Base-by-base conservation (phyloP, 768 basidiomycete species). In the Butyriboletus loyo region DNA sequence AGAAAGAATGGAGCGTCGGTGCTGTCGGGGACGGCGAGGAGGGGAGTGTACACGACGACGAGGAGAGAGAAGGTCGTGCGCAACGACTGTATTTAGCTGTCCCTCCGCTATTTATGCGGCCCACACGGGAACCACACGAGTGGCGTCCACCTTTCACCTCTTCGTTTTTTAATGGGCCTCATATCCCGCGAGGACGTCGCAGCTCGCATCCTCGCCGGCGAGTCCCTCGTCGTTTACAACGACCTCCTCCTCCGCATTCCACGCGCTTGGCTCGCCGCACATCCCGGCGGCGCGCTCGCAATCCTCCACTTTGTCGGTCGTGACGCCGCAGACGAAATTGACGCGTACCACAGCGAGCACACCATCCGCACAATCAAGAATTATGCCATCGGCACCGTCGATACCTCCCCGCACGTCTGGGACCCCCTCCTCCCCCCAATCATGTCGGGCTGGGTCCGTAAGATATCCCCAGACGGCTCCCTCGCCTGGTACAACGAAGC, bases 271-370 rank as follows among this genome's bases (percentile, higher is more conserved):
- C 83, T 94, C n/a, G 72, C 79, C 5, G 75, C 81, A 5, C 96
- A 98, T 66, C 97, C 97, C 1, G 97, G 97, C 38, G 94, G 96
- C 35, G 69, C 81, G 5, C 85, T 98, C 44, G 80, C 93, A 14
- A 82, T 99, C 52, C 83, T 96, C 24, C 97, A 99, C 72, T 98
- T 94, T 62, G 85, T 98, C 37, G 97, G 96, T 4, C 81, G 96
- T 50, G 95, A 99, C 66, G 95, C 96, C 0, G 82, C 91, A 0
- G 89, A 96, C 73, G 97, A 99, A 69, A 89, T 98, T 31, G 82
- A 91, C 56, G 96, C 93, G 21, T 98, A 89, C 72, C 97, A 99
- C 66, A 75, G 77, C 7, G 77, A 82, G 34, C 49, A 59, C 41
- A 66, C 68, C 19, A 38, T 65, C 42, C 57, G 50, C n/a, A 62